Conservation (phyloP, 805 yeast genomes). For the Metschnikowia lunata region DNA sequence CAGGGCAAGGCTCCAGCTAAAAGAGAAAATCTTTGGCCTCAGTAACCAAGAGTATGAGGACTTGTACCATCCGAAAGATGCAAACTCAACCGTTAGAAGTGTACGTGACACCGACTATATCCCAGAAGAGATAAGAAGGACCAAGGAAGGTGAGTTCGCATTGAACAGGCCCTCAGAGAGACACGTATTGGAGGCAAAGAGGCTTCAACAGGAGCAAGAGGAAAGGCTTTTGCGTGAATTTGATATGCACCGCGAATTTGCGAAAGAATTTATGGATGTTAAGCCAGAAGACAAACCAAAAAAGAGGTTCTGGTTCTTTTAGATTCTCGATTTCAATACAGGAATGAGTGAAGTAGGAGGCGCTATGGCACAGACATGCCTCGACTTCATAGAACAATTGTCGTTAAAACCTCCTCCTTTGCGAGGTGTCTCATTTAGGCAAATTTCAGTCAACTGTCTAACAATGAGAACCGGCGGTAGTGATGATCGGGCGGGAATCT, state of each 20-base stretch:
- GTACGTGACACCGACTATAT: conserved; percentile 42
- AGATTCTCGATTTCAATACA: too few species aligned
- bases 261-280: conserved; percentile 14
- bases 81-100: conserved; percentile 37
- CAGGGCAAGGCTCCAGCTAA: conserved; percentile 52
- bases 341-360: too few species aligned
- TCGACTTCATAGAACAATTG: too few species aligned
- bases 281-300: conserved; percentile 7
- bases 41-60: conserved; percentile 61
- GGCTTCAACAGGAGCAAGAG: conserved; percentile 64
- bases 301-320: conserved; percentile 15
- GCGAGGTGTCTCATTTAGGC: too few species aligned
- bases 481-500: too few species aligned
- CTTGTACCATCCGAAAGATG: conserved; percentile 44
- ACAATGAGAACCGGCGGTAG: too few species aligned
- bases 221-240: conserved; percentile 39
- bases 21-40: conserved; percentile 54
- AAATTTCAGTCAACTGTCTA: too few species aligned
- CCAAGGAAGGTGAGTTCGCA: conserved; percentile 45
- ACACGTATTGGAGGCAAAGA: conserved; percentile 72
- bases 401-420: too few species aligned
- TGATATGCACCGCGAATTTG: conserved; percentile 22
- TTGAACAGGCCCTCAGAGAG: conserved; percentile 66
- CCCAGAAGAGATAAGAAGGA: conserved; percentile 38
- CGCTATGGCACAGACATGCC: too few species aligned